Evolutionary conservation across 2,329 filamentous ascomycete species (phyloP).

Genomic region (Onygenales sp.): DNA sequence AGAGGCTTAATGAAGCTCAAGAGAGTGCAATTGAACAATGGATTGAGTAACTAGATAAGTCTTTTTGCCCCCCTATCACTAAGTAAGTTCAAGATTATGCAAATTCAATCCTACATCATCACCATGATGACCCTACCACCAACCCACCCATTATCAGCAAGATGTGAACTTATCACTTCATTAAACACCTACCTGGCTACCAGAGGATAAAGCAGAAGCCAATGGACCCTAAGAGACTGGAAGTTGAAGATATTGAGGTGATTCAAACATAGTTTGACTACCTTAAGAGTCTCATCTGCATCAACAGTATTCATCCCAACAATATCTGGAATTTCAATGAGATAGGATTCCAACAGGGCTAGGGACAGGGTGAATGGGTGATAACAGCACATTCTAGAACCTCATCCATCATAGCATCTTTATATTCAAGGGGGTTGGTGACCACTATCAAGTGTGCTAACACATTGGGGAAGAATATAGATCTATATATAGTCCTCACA

Average conservation of each 20-base stretch:
- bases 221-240: neutral
- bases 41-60: neutral
- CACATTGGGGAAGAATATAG: no score
- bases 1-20: neutral
- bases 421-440: no score
- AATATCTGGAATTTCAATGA: no score
- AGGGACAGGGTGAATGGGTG: fast-evolving
- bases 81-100: neutral
- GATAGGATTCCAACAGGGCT: no score
- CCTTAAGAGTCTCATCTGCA: neutral
- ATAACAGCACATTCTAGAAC: no score
- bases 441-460: no score
- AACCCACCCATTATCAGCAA: neutral
- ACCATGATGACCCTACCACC: neutral
- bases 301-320: no score
- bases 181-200: neutral
- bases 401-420: no score
- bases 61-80: neutral
- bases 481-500: no score
- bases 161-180: neutral
- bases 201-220: neutral
- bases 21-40: neutral
- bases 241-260: neutral
- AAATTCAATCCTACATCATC: neutral
- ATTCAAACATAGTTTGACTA: neutral